Conservation (phyloP, 73 alveolate genomes). For the Paramecium tetraurelia region DNA sequence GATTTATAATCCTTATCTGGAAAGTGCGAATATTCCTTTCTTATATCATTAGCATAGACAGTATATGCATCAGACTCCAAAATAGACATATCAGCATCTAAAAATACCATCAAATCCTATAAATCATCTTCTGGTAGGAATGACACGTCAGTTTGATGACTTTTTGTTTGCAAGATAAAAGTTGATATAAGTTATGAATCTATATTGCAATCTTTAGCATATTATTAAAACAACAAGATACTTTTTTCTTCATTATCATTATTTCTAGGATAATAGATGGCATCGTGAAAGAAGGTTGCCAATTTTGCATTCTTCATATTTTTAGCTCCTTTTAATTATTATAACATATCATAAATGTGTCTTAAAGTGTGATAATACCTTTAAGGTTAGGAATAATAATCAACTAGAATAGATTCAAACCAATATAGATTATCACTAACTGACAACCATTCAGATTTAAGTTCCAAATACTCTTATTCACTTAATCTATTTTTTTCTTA, state of each 20-base stretch:
- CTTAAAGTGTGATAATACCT: constrained; percentile 24
- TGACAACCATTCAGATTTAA: background rate
- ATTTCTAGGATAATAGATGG: background rate
- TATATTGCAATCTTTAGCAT: background rate
- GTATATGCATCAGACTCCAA: background rate
- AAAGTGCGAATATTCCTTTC: background rate
- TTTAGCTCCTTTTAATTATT: background rate
- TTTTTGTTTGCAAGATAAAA: background rate
- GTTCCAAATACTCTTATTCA: background rate
- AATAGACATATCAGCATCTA: constrained; percentile 40
- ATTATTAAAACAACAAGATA: background rate
- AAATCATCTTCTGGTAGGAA: constrained; percentile 1
- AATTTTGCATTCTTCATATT: background rate
- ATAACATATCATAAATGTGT: background rate
- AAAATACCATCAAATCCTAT: background rate
- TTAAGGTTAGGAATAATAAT: background rate
- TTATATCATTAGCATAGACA: background rate
- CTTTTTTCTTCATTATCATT: constrained; percentile 51
- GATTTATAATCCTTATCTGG: background rate
- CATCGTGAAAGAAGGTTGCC: constrained; percentile 28
- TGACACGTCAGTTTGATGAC: background rate
- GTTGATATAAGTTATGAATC: background rate
- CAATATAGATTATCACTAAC: background rate
- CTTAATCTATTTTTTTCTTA: background rate
- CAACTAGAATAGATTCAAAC: constrained; percentile 14